Base-by-base conservation (phyloP, 169 alveolate species). In the Plasmodium gaboni region DNA sequence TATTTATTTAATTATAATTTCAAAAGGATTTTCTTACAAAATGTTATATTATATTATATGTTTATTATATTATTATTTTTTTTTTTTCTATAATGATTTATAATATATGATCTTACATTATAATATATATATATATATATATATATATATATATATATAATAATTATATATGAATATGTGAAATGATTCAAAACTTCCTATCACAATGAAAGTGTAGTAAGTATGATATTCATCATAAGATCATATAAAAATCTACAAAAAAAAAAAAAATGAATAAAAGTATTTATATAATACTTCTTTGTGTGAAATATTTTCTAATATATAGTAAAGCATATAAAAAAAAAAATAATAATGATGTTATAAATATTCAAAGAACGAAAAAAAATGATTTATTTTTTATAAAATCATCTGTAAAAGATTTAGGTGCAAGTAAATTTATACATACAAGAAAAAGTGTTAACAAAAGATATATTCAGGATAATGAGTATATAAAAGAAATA, bases 191-290 rank as follows among this genome's bases (percentile, higher is more conserved):
- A 38, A 5, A 38, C 46, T 17, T 17, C 64, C n/a, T 55, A 2
- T 15, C 3, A 55, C 32, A 55, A 55, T 6, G 24, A 17, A 22
- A 15, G 9, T 13, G 9, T 8, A 13, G 17, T 55, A 17, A 13
- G 28, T 12, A 12, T 55, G 64, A 55, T 55, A 9, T 8, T 55
- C 7, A 12, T 3, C 22, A 55, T 15, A 13, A 59, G 26, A 50
- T 59, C 51, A 50, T 46, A 10, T 48, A 70, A 70, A 46, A 50
- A 70, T 48, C 22, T 15, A 46, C 22, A 59, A 17, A 59, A 70
- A 50, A 38, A 26, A n/a, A 9, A 61, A 61, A 61, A 61, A 61
- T 61, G 70, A 22, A 22, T 13, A 61, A 61, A 61, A 61, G 15
- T 10, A 22, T 61, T 61, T 61, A 5, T 8, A 10, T 24, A 59